Percentiles rank a stretch among this genome's conserved stretches.
phyloP scores from a whole-genome alignment of 306 rosid species.

The Acacia melanoxylon region DNA sequence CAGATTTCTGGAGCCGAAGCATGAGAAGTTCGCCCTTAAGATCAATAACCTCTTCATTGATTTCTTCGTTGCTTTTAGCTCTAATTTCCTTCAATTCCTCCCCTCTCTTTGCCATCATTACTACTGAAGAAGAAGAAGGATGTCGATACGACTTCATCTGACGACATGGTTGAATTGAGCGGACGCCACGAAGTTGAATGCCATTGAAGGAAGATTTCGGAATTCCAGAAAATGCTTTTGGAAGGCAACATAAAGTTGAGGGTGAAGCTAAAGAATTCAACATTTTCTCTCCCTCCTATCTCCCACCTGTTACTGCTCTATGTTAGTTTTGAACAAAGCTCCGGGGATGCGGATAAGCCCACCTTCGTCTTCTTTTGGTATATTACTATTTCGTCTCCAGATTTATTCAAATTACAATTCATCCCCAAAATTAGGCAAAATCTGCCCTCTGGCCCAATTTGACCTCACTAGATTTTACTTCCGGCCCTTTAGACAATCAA shows the following conservation, averaged over 20 bases:
- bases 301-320: neutral
- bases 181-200: conserved; percentile 35
- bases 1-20: conserved; percentile 87
- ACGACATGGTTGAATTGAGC: conserved; percentile 39
- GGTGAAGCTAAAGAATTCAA: conserved; percentile 47
- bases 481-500: neutral
- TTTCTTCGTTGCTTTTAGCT: conserved; percentile 60
- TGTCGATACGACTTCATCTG: conserved; percentile 25
- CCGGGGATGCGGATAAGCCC: neutral
- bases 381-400: neutral
- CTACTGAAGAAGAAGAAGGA: conserved; percentile 48
- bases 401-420: neutral
- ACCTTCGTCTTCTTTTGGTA: neutral
- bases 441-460: neutral
- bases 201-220: conserved; percentile 52
- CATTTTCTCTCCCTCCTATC: conserved; percentile 36
- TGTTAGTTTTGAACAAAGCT: neutral
- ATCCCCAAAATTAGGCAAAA: neutral
- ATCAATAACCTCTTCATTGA: conserved; percentile 80
- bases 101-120: conserved; percentile 86
- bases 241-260: conserved; percentile 33
- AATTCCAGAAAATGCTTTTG: conserved; percentile 32
- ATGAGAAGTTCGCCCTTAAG: conserved; percentile 90
- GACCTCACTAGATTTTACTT: neutral
- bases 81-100: conserved; percentile 78